Percentiles rank a stretch among this genome's conserved stretches.
phyloP scores from a whole-genome alignment of 225 moss, liverwort and hornwort genomes.

The Straminergon stramineum region DNA sequence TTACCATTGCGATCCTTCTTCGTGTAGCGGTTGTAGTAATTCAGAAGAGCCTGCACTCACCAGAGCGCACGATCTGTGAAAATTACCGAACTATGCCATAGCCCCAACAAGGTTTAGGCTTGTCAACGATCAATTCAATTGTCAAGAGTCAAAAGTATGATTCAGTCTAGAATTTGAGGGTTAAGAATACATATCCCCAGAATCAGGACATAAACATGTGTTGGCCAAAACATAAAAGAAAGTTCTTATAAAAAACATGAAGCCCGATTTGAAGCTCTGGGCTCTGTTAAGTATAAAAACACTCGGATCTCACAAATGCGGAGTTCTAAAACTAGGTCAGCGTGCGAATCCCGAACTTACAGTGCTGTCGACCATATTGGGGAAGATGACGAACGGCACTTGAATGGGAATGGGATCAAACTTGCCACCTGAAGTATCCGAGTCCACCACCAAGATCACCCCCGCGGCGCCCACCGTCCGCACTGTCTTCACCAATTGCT shows the following conservation, averaged over 20 bases:
- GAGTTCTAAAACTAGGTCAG: not conserved
- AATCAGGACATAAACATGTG: not conserved
- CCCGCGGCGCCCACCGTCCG: slow-evolving; percentile 46
- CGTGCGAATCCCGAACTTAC: not conserved
- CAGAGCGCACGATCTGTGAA: not conserved
- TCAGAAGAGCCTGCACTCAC: slow-evolving; percentile 36
- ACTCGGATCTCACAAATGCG: not conserved
- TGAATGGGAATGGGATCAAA: slow-evolving; percentile 51
- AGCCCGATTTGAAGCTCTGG: not conserved
- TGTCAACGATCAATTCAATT: not conserved
- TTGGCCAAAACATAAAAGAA: not conserved
- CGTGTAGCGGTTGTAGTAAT: slow-evolving; percentile 50
- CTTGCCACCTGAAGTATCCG: slow-evolving; percentile 55
- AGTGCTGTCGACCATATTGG: not conserved
- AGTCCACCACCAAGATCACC: slow-evolving; percentile 63
- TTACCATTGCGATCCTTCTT: slow-evolving; percentile 31
- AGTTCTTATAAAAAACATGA: not conserved
- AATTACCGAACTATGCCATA: not conserved
- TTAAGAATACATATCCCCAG: not conserved
- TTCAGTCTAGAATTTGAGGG: too few relatives aligned
- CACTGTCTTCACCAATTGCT: slow-evolving; percentile 38
- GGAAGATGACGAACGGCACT: slow-evolving; percentile 20
- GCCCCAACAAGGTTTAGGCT: not conserved
- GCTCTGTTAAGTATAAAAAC: not conserved
- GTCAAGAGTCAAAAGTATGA: not conserved